Evolutionary conservation across 441 rosid species (phyloP), one percentile per base, ranked within the genome.

Genomic region (Macaranga tanarius): DNA sequence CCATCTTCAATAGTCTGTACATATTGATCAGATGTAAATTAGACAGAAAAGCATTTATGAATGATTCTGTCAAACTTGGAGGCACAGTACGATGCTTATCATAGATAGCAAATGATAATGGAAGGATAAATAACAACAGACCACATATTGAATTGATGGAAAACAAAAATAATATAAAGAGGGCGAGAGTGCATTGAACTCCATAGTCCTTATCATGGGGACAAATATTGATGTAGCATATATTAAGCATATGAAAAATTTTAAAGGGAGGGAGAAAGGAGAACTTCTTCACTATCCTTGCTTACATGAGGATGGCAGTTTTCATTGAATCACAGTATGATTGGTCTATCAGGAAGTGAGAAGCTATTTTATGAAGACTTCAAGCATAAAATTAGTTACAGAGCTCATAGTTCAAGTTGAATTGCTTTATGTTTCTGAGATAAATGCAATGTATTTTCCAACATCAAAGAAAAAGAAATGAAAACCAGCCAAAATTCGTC

Each of bases 1-100:
- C 83, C 86, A 76, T 76, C 84, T 71, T 66, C 80, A 75, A 81
- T 70, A 65, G 83, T 86, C 98, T 93, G 93, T 69, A 79, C 31
- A 72, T 50, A 65, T 79, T 70, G 62, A 64, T 23, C 65, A 45
- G 45, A 74, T 70, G 58, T 70, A 51, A 70, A 42, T 50, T 70
- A n/a, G 69, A 75, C 69, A 72, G 64, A 75, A 64, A 54, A 72
- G 50, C 23, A 77, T 62, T n/a, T 54, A 56, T 72, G 55, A 38
- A 69, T 51, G 77, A 28, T 73, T 75, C 54, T 69, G 42, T 45
- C 26, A 40, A 68, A 61, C 56, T 42, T 54, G 61, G 48, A 76
- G 64, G 64, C 59, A 42, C 44, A 31, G 42, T 26, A 70, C 28
- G 55, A 67, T 19, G 23, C 65, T 16, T 70, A 69, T 10, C 51